Conservation (phyloP, 176 grass and related monocot species). For the Hsuehochloa calcarea region DNA sequence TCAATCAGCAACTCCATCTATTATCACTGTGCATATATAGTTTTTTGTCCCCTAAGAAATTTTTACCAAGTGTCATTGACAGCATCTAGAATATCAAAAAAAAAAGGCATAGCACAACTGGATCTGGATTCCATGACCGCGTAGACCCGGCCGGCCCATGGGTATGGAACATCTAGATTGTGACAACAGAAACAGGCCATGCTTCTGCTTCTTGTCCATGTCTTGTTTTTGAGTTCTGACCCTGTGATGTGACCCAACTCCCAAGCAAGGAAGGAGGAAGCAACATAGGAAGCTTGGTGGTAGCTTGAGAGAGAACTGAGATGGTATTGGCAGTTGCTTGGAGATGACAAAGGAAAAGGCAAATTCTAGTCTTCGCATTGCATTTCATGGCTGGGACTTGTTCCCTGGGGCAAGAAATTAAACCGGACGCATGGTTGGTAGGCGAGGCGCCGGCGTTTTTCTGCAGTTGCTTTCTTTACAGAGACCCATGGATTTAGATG, state of each 20-base stretch:
- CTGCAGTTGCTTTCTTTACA: neutral
- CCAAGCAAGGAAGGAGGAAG: slow-evolving; percentile 16
- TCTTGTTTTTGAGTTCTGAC: slow-evolving; percentile 26
- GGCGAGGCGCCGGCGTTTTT: slow-evolving; percentile 33
- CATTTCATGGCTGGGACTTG: neutral
- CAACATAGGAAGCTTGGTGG: slow-evolving; percentile 3
- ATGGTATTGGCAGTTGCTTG: neutral
- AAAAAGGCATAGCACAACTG: neutral
- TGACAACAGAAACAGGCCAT: neutral
- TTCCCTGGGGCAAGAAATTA: neutral
- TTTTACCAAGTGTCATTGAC: neutral
- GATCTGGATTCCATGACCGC: neutral
- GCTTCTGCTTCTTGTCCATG: neutral
- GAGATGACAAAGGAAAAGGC: neutral
- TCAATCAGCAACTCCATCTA: neutral
- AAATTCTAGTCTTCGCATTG: neutral
- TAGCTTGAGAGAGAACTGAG: neutral
- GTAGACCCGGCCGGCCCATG: neutral
- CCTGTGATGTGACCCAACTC: neutral
- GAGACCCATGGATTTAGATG: slow-evolving; percentile 9
- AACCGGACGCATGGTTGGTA: slow-evolving; percentile 1
- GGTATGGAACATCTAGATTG: slow-evolving; percentile 22
- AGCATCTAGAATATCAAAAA: neutral
- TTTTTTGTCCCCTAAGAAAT: neutral
- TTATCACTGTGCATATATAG: neutral